Evolutionary conservation across 441 rosid genomes (phyloP).

Genomic region (Mallotus repandus): DNA sequence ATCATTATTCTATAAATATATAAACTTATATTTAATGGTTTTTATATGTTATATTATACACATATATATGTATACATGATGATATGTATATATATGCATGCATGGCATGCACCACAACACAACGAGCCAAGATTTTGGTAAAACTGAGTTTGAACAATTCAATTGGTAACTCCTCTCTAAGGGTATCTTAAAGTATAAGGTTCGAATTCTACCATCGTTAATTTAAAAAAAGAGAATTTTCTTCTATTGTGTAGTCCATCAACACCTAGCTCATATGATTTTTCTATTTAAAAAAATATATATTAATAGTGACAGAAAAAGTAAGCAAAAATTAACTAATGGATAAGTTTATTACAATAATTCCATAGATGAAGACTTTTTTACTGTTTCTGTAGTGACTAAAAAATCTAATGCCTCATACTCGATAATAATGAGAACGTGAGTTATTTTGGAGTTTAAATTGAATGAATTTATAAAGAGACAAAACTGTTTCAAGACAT

Average conservation of each 20-base stretch:
- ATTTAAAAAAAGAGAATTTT: too few relatives aligned
- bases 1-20: constrained; percentile 24
- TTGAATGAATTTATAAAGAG: too few relatives aligned
- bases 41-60: not conserved
- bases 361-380: not conserved
- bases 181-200: too few relatives aligned
- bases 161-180: too few relatives aligned
- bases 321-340: not conserved
- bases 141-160: not conserved
- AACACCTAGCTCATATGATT: too few relatives aligned
- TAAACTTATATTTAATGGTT: constrained; percentile 3
- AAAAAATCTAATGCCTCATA: not conserved
- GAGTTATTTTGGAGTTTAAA: too few relatives aligned
- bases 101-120: constrained; percentile 19
- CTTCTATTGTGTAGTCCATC: too few relatives aligned
- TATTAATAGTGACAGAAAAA: not conserved
- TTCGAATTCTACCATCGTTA: too few relatives aligned
- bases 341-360: not conserved
- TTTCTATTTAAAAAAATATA: too few relatives aligned
- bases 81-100: constrained; percentile 2
- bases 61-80: constrained; percentile 3
- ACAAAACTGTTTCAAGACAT: too few relatives aligned
- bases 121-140: not conserved
- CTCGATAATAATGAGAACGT: too few relatives aligned
- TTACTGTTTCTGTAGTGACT: not conserved